Percentiles rank a stretch among this genome's conserved stretches.
Conservation (phyloP, 768 basidiomycete genomes). For the Neoboletus brunneissimus region DNA sequence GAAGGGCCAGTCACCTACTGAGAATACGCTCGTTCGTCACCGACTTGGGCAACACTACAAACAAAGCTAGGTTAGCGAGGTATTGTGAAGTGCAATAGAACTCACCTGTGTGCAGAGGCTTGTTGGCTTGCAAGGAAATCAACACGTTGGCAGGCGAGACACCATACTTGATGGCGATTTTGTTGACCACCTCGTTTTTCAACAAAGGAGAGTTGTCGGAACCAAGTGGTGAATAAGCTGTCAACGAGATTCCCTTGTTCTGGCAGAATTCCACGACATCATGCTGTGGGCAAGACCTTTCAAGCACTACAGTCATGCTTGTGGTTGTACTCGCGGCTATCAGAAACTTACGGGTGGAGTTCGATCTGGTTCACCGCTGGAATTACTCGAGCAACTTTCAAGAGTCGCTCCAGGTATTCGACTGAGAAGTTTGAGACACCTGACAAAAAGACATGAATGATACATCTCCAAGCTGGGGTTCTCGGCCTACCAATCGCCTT, state of each 20-base stretch:
- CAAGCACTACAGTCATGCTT: slow-evolving; percentile 6
- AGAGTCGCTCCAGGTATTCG: slow-evolving; percentile 57
- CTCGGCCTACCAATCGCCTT: slow-evolving; percentile 62
- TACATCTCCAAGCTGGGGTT: not conserved
- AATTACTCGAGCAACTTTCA: slow-evolving; percentile 51
- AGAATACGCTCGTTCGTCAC: slow-evolving; percentile 67
- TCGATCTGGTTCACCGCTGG: slow-evolving; percentile 84
- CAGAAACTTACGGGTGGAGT: slow-evolving; percentile 57
- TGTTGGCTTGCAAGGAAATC: slow-evolving; percentile 72
- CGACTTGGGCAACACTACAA: slow-evolving; percentile 67
- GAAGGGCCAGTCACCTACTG: slow-evolving; percentile 30
- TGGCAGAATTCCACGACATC: slow-evolving; percentile 62
- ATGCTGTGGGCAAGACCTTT: slow-evolving; percentile 60
- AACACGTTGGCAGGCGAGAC: slow-evolving; percentile 65
- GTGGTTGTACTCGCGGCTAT: not conserved
- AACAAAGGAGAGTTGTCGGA: slow-evolving; percentile 68
- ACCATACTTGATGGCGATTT: slow-evolving; percentile 59
- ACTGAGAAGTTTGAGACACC: slow-evolving; percentile 73
- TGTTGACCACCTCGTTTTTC: slow-evolving; percentile 53
- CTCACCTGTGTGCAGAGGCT: slow-evolving; percentile 50
- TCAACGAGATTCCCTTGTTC: slow-evolving; percentile 62
- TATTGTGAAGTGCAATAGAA: not conserved
- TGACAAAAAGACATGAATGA: slow-evolving; percentile 18
- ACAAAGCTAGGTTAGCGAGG: slow-evolving; percentile 11
- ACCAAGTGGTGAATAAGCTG: slow-evolving; percentile 80